These are phyloP conservation scores for Meira nashicola DNA, from an alignment of 1,284 basidiomycete genomes.

Conservation along the genomic window DNA sequence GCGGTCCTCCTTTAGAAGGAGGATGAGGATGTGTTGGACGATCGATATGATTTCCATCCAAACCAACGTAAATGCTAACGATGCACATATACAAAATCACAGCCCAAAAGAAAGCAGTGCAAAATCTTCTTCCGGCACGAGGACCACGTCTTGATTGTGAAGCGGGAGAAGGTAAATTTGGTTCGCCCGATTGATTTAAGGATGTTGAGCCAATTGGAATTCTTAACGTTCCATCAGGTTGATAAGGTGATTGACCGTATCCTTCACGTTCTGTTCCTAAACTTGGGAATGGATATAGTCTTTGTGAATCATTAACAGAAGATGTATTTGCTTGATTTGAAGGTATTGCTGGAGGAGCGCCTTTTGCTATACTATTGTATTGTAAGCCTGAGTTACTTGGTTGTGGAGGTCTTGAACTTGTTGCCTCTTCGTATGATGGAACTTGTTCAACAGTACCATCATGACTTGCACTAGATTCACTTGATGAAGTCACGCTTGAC, in stretches of 20 bases:
- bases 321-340: no score
- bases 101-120: slow-evolving; percentile 6
- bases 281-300: slow-evolving; percentile 4
- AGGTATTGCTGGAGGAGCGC: no score
- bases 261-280: not conserved
- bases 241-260: slow-evolving; percentile 9
- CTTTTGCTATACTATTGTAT: no score
- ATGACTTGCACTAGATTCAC: no score
- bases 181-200: not conserved
- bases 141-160: not conserved
- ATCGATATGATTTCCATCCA: not conserved
- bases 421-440: not conserved
- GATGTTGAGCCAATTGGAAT: not conserved
- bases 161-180: not conserved
- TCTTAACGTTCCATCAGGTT: not conserved
- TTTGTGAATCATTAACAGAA: no score
- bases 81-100: not conserved
- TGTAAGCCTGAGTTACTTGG: not conserved
- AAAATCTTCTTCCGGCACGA: slow-evolving; percentile 4
- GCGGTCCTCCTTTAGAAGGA: not conserved
- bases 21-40: not conserved
- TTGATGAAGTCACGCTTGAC: no score
- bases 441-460: not conserved
- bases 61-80: not conserved
- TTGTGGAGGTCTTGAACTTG: not conserved